These are phyloP conservation scores for Fagopyrum homotropicum DNA, from an alignment of 148 eudicot species.

Conservation along the genomic window DNA sequence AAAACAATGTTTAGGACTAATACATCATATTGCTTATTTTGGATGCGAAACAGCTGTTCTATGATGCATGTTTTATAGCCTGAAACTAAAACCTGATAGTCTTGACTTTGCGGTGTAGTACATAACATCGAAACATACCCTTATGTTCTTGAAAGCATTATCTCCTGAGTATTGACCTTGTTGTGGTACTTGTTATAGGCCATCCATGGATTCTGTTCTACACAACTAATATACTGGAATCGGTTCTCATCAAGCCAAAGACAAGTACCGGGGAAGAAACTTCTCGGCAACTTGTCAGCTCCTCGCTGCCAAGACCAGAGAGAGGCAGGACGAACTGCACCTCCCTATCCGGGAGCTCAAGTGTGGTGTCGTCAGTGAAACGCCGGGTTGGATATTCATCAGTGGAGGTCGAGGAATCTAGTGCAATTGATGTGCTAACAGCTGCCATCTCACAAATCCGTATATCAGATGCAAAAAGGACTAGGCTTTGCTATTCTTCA, in stretches of 20 bases:
- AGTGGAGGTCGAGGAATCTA: slow-evolving; percentile 40
- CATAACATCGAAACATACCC: background rate
- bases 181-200: slow-evolving; percentile 28
- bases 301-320: slow-evolving; percentile 26
- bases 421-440: slow-evolving; percentile 49
- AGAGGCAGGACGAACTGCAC: slow-evolving; percentile 17
- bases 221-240: slow-evolving; percentile 50
- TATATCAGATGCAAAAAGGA: slow-evolving; percentile 60
- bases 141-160: background rate
- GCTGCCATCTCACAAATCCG: slow-evolving; percentile 59
- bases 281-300: slow-evolving; percentile 17
- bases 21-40: too few relatives aligned
- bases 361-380: slow-evolving; percentile 19
- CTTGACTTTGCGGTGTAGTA: too few relatives aligned
- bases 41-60: too few relatives aligned
- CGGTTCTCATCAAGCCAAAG: slow-evolving; percentile 46
- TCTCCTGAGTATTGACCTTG: background rate
- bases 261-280: slow-evolving; percentile 20
- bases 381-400: slow-evolving; percentile 14
- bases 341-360: slow-evolving; percentile 18
- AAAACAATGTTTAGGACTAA: background rate
- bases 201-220: slow-evolving; percentile 92
- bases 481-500: slow-evolving; percentile 30
- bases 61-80: too few relatives aligned
- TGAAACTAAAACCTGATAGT: too few relatives aligned